Evolutionary conservation across 2,329 filamentous ascomycete genomes (phyloP).

Genomic region (Cryphonectria nitschkei): DNA sequence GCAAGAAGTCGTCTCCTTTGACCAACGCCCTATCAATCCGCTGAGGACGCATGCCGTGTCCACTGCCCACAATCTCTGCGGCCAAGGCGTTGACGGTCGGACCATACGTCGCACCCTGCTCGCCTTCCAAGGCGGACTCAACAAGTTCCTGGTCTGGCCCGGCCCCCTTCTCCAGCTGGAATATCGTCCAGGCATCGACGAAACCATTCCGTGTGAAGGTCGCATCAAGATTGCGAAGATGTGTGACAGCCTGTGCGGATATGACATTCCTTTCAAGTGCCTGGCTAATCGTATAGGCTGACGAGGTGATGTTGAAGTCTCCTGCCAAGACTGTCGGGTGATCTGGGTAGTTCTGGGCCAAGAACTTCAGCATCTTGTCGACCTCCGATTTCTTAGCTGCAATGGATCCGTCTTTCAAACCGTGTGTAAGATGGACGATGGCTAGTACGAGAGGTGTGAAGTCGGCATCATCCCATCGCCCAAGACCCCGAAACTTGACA

Average conservation of each 20-base stretch:
- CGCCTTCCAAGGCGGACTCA: constrained; percentile 55
- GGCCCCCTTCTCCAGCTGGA: constrained; percentile 48
- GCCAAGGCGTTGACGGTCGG: constrained; percentile 61
- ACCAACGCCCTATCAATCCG: constrained; percentile 68
- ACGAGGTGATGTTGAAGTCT: constrained; percentile 68
- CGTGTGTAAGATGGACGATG: constrained; percentile 64
- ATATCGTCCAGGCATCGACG: constrained; percentile 55
- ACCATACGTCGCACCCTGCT: constrained; percentile 68
- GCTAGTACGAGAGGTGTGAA: constrained; percentile 53
- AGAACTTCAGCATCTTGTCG: constrained; percentile 50
- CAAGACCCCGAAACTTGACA: constrained; percentile 43
- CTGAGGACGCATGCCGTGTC: constrained; percentile 60
- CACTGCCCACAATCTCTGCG: constrained; percentile 50
- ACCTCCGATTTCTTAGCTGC: constrained; percentile 61
- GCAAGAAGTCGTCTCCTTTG: constrained; percentile 45
- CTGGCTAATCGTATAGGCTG: constrained; percentile 55
- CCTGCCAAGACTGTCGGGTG: constrained; percentile 63
- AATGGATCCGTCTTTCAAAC: constrained; percentile 62
- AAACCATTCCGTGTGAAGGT: constrained; percentile 51
- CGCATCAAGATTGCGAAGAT: constrained; percentile 51
- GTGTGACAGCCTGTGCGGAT: constrained; percentile 49
- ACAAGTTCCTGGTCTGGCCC: constrained; percentile 40
- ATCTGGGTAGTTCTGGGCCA: constrained; percentile 45
- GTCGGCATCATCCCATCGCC: constrained; percentile 32
- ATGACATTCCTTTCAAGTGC: constrained; percentile 58